Conservation (phyloP, 768 basidiomycete species). For the Lactarius tabidus region DNA sequence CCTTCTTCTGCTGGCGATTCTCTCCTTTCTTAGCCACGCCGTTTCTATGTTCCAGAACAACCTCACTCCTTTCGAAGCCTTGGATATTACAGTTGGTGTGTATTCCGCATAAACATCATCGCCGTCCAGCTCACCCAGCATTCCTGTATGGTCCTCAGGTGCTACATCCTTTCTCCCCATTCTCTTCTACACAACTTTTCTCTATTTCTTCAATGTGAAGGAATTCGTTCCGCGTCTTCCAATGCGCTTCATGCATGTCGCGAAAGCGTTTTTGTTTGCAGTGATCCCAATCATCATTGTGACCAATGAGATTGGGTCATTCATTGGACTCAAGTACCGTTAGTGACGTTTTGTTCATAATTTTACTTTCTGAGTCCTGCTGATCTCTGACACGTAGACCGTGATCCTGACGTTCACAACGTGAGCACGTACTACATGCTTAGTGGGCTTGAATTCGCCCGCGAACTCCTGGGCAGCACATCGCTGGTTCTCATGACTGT, state of each 20-base stretch:
- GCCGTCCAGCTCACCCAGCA: neutral
- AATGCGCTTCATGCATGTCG: slow-evolving; percentile 41
- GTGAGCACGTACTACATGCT: slow-evolving; percentile 12
- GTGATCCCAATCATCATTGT: slow-evolving; percentile 54
- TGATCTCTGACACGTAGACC: slow-evolving; percentile 13
- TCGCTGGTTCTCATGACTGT: slow-evolving; percentile 56
- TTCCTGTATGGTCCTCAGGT: slow-evolving; percentile 31
- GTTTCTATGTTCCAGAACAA: slow-evolving; percentile 48
- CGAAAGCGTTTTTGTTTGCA: slow-evolving; percentile 43
- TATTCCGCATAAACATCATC: slow-evolving; percentile 6
- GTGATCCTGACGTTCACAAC: neutral
- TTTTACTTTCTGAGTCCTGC: neutral
- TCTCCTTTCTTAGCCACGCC: slow-evolving; percentile 58
- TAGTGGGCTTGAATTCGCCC: slow-evolving; percentile 47
- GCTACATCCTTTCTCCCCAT: slow-evolving; percentile 64
- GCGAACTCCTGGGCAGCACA: slow-evolving; percentile 55
- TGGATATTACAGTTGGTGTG: slow-evolving; percentile 64
- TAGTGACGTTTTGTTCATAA: slow-evolving; percentile 27
- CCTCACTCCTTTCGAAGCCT: slow-evolving; percentile 42
- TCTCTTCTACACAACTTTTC: slow-evolving; percentile 56
- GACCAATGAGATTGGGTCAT: slow-evolving; percentile 60
- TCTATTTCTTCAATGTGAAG: slow-evolving; percentile 51
- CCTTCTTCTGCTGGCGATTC: slow-evolving; percentile 53
- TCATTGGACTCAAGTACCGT: slow-evolving; percentile 58
- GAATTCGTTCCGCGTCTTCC: slow-evolving; percentile 55